Percentiles rank a stretch among this genome's conserved stretches.
phyloP scores from a whole-genome alignment of 148 eudicot genomes.

The Talinum fruticosum region DNA sequence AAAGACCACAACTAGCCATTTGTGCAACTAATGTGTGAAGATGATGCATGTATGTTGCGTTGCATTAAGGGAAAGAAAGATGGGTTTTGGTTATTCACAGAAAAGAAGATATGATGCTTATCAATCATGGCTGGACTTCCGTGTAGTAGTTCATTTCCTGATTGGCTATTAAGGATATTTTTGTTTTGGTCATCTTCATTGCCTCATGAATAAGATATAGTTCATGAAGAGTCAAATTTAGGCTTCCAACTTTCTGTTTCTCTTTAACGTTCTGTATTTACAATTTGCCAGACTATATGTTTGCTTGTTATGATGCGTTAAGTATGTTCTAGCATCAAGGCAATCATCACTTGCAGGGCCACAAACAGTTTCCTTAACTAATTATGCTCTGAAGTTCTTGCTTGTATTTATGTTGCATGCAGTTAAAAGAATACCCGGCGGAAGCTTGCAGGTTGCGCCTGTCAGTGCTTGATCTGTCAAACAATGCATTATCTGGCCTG shows the following conservation, averaged over 20 bases:
- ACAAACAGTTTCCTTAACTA: neutral
- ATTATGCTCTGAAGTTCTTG: constrained; percentile 24
- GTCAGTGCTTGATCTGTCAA: constrained; percentile 83
- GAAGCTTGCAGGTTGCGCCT: constrained; percentile 82
- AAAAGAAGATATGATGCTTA: neutral
- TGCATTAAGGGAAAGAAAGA: neutral
- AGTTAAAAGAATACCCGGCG: constrained; percentile 82
- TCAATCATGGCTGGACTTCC: neutral
- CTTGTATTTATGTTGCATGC: constrained; percentile 26
- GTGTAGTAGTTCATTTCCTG: neutral
- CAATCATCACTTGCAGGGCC: neutral
- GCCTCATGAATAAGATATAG: neutral
- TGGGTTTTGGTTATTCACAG: neutral
- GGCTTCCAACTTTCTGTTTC: neutral
- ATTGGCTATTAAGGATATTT: neutral
- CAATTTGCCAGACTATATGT: neutral
- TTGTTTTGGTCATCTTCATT: neutral
- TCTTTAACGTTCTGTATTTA: neutral
- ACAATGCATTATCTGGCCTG: constrained; percentile 90
- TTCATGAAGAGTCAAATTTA: neutral
- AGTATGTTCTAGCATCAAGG: neutral
- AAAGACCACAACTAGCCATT: neutral
- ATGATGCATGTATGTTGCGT: neutral
- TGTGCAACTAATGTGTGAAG: neutral
- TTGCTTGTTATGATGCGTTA: constrained; percentile 8